Base-by-base conservation (phyloP, 1,284 basidiomycete genomes). In the Boletus semigastroideus region DNA sequence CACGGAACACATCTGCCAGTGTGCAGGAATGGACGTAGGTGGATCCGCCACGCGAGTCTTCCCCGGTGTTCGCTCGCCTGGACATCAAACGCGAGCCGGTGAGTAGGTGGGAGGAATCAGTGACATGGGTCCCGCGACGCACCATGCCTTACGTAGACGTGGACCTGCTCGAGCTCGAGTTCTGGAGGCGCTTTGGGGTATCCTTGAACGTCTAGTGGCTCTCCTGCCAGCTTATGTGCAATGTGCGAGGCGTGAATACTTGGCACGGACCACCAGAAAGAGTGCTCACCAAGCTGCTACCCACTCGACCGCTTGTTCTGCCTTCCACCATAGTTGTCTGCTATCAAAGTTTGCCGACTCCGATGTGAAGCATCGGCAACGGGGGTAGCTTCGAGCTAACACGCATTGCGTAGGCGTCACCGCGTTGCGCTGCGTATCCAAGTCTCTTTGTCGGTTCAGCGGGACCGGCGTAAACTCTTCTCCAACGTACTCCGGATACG, bases 61-160 rank as follows among this genome's bases (percentile, higher is more conserved):
- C 12, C 90, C 86, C 1, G 87, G 87, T 1, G 86, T 82, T 30
- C 87, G 79, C 71, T 90, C 87, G 22, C 87, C 87, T 86, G 49
- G 20, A 37, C 22, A 5, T 22, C 5, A 48, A 50, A 49, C 46
- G n/a, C 3, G 22, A 22, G 22, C 5, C 22, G 44, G 46, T 8
- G 22, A 17, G 11, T 22, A 17, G 41, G 36, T 19, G 38, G 0
- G 39, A 42, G n/a, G 31, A 37, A 22, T 13, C 16, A 30, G 19
- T 10, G 27, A 33, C 22, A 27, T 17, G 20, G 28, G 33, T 20
- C 4, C 17, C 27, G 36, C 42, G 40, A 68, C 84, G 52, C 53
- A 88, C 87, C 87, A 67, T 90, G 88, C 37, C 88, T 75, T 10
- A 88, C 78, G 60, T 82, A 90, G 31, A 90, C 68, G 63, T 90